Evolutionary conservation across 2,329 filamentous ascomycete genomes (phyloP).

Genomic region (Coniochaeta sp.): DNA sequence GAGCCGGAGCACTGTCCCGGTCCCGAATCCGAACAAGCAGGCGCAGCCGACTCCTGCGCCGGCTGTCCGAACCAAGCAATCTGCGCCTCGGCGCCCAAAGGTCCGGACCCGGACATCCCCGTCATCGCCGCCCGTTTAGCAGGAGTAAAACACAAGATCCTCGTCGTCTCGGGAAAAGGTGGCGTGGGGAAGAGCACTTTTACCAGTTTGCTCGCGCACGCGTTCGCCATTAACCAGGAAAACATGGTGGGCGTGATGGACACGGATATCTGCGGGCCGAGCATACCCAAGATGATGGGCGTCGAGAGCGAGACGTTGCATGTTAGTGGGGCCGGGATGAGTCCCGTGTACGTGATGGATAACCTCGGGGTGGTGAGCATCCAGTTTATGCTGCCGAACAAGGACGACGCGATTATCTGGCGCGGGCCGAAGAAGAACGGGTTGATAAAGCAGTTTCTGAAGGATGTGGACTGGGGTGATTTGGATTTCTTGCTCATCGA

Average conservation of each 20-base stretch:
- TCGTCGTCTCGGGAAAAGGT: constrained; percentile 90
- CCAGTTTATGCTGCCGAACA: constrained; percentile 93
- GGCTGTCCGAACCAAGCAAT: constrained; percentile 95
- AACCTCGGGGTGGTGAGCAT: constrained; percentile 96
- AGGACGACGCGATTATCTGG: constrained; percentile 96
- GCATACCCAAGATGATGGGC: constrained; percentile 98
- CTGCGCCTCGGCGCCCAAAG: constrained; percentile 89
- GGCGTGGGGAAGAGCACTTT: constrained; percentile 97
- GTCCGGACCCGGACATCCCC: constrained; percentile 89
- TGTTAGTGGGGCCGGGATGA: constrained; percentile 82
- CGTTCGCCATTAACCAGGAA: constrained; percentile 74
- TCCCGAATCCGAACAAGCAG: constrained; percentile 68
- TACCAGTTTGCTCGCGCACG: constrained; percentile 79
- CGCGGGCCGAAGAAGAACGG: constrained; percentile 97
- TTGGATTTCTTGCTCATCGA: constrained; percentile 91
- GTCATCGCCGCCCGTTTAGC: constrained; percentile 78
- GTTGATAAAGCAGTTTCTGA: constrained; percentile 94
- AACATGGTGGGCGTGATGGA: constrained; percentile 92
- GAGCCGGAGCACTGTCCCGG: constrained; percentile 97
- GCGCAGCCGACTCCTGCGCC: constrained; percentile 74
- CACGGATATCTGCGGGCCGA: constrained; percentile 93
- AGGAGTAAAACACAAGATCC: constrained; percentile 81
- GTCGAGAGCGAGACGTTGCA: constrained; percentile 93
- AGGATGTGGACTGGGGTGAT: constrained; percentile 96
- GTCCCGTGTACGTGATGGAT: constrained; percentile 89